phyloP scores from a whole-genome alignment of 2,329 filamentous ascomycete genomes.

The Didymellaceae sp. region DNA sequence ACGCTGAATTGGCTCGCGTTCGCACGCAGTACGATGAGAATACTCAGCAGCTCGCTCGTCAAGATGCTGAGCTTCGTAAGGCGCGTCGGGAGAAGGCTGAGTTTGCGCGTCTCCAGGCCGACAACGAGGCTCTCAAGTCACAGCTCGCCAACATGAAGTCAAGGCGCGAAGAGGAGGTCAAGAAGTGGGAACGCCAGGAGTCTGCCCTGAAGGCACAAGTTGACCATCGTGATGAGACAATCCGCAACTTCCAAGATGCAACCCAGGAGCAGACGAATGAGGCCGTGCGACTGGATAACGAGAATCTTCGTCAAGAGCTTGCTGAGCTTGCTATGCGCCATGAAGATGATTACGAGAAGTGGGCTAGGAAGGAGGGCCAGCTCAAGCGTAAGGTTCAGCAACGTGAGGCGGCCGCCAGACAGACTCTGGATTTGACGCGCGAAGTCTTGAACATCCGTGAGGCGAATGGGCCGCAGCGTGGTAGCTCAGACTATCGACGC shows the following conservation, averaged over 20 bases:
- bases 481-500: slow-evolving; percentile 38
- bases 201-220: slow-evolving; percentile 42
- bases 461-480: slow-evolving; percentile 32
- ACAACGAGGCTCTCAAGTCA: slow-evolving; percentile 72
- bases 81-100: slow-evolving; percentile 47
- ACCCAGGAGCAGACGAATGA: slow-evolving; percentile 49
- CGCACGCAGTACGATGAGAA: slow-evolving; percentile 47
- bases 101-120: slow-evolving; percentile 66
- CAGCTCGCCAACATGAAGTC: slow-evolving; percentile 77
- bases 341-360: slow-evolving; percentile 43
- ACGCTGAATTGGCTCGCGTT: slow-evolving; percentile 40
- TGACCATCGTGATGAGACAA: slow-evolving; percentile 48
- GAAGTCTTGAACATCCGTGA: slow-evolving; percentile 39
- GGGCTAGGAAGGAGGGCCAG: slow-evolving; percentile 41
- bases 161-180: slow-evolving; percentile 65
- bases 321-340: slow-evolving; percentile 44
- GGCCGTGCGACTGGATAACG: slow-evolving; percentile 50
- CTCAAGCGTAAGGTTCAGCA: slow-evolving; percentile 44
- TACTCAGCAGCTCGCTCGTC: slow-evolving; percentile 43
- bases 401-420: slow-evolving; percentile 35
- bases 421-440: slow-evolving; percentile 40
- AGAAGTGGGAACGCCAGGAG: slow-evolving; percentile 43
- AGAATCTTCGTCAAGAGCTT: slow-evolving; percentile 49
- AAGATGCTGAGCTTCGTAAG: slow-evolving; percentile 44
- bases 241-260: slow-evolving; percentile 46